phyloP scores from a whole-genome alignment of 306 rosid species.

The Quillaja saponaria region DNA sequence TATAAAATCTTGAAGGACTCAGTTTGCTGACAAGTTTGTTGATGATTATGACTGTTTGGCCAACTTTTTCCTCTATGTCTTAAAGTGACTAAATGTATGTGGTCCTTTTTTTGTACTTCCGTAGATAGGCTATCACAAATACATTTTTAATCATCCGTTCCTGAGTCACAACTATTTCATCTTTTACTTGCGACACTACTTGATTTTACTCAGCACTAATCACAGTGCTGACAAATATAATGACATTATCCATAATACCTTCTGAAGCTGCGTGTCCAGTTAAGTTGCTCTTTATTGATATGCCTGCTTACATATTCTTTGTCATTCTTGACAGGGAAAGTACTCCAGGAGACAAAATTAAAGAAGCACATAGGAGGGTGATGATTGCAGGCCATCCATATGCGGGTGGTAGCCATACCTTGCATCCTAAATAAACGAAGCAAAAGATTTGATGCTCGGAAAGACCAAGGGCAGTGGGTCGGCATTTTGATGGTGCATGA shows the following conservation, averaged over 20 bases:
- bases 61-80: too few species aligned
- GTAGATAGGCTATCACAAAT: too few species aligned
- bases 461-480: slow-evolving; percentile 45
- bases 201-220: not conserved
- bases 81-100: too few species aligned
- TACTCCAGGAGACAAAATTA: slow-evolving; percentile 43
- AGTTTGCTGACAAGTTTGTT: too few species aligned
- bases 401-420: slow-evolving; percentile 69
- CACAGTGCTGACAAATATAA: not conserved
- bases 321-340: slow-evolving; percentile 41
- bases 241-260: too few species aligned
- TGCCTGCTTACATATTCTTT: not conserved
- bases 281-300: too few species aligned
- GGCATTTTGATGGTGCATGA: slow-evolving; percentile 42
- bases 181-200: not conserved
- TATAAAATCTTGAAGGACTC: too few species aligned
- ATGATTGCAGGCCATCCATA: slow-evolving; percentile 68
- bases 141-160: too few species aligned
- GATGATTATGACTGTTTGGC: too few species aligned
- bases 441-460: slow-evolving; percentile 51
- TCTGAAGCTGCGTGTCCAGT: too few species aligned
- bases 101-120: too few species aligned
- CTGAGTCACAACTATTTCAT: not conserved
- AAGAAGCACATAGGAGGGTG: slow-evolving; percentile 61
- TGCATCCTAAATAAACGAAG: slow-evolving; percentile 63